phyloP scores from a whole-genome alignment of 1,284 basidiomycete genomes.

The Flammula alnicola region DNA sequence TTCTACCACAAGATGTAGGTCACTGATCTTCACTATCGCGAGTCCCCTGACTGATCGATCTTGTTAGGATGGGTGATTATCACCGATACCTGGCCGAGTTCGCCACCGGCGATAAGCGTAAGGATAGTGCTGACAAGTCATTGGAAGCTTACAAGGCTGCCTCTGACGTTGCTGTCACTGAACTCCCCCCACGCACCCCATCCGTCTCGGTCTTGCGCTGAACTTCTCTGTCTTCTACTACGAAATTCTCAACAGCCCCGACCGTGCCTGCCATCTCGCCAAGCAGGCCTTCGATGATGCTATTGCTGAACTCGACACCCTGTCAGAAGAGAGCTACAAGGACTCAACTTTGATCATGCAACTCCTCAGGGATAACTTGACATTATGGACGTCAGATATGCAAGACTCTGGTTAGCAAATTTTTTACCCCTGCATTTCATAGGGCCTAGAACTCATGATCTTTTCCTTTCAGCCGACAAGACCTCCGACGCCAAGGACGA shows the following conservation, averaged over 20 bases:
- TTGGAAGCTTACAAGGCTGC: slow-evolving; percentile 99
- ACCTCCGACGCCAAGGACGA: slow-evolving; percentile 71
- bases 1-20: slow-evolving; percentile 99
- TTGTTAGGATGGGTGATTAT: slow-evolving; percentile 97
- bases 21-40: not conserved
- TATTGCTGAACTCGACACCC: slow-evolving; percentile 99
- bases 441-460: slow-evolving; percentile 12
- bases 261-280: slow-evolving; percentile 98
- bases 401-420: slow-evolving; percentile 82
- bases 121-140: slow-evolving; percentile 98
- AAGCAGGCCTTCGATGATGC: slow-evolving; percentile 99
- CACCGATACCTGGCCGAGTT: slow-evolving; percentile 99
- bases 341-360: slow-evolving; percentile 99
- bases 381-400: slow-evolving; percentile 98
- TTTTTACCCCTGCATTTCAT: not conserved
- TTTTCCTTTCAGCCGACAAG: slow-evolving; percentile 56
- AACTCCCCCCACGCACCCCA: slow-evolving; percentile 99
- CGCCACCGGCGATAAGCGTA: slow-evolving; percentile 98
- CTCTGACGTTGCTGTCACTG: slow-evolving; percentile 96
- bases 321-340: slow-evolving; percentile 99
- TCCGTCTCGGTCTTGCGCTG: slow-evolving; percentile 97
- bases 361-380: slow-evolving; percentile 97
- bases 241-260: slow-evolving; percentile 99
- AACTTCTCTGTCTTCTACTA: slow-evolving; percentile 99
- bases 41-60: slow-evolving; percentile 16